Conservation (phyloP, 306 rosid species). For the Malus sylvestris region DNA sequence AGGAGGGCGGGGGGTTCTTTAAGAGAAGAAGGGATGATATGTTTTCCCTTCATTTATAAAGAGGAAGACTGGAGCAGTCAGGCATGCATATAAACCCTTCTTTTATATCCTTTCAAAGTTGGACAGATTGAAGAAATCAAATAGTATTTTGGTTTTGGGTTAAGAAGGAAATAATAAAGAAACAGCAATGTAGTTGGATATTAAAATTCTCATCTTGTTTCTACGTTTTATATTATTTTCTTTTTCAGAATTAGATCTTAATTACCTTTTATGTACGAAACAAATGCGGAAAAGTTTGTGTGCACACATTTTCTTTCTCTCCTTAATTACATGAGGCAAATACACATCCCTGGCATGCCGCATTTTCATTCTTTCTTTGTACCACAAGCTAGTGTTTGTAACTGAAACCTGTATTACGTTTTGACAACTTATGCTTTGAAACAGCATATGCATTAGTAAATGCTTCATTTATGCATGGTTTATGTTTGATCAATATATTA, state of each 20-base stretch:
- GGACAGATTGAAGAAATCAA: neutral
- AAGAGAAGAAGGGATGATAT: neutral
- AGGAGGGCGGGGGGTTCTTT: neutral
- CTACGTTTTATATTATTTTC: too few species aligned
- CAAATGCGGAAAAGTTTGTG: neutral
- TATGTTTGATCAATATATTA: too few species aligned
- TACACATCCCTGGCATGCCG: neutral
- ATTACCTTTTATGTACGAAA: neutral
- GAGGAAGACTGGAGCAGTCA: too few species aligned
- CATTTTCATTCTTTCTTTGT: neutral
- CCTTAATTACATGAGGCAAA: neutral
- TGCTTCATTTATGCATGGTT: neutral
- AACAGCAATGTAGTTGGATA: too few species aligned
- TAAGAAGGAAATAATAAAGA: neutral
- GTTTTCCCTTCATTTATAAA: neutral
- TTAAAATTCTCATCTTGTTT: too few species aligned
- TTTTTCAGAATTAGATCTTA: too few species aligned
- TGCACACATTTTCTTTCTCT: neutral
- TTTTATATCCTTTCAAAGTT: too few species aligned
- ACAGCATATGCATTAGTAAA: neutral
- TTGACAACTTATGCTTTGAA: neutral
- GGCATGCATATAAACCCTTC: too few species aligned
- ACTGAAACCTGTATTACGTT: neutral
- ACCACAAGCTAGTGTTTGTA: neutral
- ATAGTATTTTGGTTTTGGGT: neutral